Evolutionary conservation across 108 stramenopile genomes (phyloP), one percentile per base, ranked within the genome.

Genomic region (Skeletonema costatum): DNA sequence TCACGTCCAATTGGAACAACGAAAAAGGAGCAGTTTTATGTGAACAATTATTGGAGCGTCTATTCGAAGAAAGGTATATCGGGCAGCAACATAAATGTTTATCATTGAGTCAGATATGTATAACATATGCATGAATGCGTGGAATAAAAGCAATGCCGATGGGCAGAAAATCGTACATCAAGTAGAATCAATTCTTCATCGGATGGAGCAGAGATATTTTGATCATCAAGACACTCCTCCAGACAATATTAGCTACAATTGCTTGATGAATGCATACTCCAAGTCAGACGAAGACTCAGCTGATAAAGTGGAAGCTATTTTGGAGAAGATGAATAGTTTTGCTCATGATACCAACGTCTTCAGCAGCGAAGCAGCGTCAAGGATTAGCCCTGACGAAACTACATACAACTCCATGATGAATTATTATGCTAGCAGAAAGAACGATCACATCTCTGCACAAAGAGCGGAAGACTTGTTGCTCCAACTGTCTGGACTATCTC

Each of bases 371-470:
- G n/a, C 25, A 10, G 68, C 36, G 21, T 39, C 64, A 11, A 36
- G 36, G 25, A 63, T 83, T 3, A 63, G 48, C 13, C 85, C 85
- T 33, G 74, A 82, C 36, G 32, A 58, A 19, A 33, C 64, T 64
- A 71, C 78, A 4, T 83, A 82, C 77, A 79, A 83, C 48, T 63
- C 67, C 1, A 16, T 78, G n/a, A 48, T 86, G 69, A 81, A 75
- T 32, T 77, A 72, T 58, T 77, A 81, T 29, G 76, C 80, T 9
- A 65, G 62, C 5, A 48, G 76, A 21, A 66, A 59, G 35, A 64
- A 60, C 30, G 13, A 78, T 8, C 50, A 74, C 14, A 30, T 41
- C 0, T 48, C 73, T 17, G 85, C 77, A 61, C 75, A 82, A 48
- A 31, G 48, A 35, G 77, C 73, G 6, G 72, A 85, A 44, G 77